These are phyloP conservation scores for Pythium oligandrum DNA, from an alignment of 352 stramenopile species.

Conservation along the genomic window DNA sequence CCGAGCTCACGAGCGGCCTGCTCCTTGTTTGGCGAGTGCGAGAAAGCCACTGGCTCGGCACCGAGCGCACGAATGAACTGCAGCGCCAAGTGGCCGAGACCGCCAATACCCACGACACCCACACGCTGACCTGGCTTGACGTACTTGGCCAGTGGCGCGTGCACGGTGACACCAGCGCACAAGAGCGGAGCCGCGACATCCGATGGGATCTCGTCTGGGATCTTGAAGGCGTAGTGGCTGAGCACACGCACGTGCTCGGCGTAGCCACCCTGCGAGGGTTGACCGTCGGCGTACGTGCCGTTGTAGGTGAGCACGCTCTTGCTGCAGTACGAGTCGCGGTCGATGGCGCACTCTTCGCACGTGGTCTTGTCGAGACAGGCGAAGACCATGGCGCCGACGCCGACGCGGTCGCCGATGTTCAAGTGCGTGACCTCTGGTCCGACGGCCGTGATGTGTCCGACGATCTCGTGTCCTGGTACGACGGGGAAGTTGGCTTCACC, in stretches of 20 bases:
- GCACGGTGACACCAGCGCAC: not conserved
- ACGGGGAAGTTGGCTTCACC: slow-evolving; percentile 6
- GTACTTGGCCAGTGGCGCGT: not conserved
- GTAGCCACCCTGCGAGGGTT: not conserved
- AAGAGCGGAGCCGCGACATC: not conserved
- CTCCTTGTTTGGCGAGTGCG: not conserved
- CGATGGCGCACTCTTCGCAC: not conserved
- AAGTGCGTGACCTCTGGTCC: not conserved
- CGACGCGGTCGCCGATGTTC: not conserved
- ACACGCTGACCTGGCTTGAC: not conserved
- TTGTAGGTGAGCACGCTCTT: not conserved
- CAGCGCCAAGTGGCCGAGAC: not conserved
- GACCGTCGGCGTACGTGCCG: not conserved
- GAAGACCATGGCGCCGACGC: not conserved
- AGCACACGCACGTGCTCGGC: not conserved
- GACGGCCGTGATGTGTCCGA: not conserved
- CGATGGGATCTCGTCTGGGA: not conserved
- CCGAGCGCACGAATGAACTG: not conserved
- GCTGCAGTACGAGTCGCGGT: not conserved
- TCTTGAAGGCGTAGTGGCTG: not conserved
- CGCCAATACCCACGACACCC: not conserved
- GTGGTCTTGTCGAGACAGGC: not conserved
- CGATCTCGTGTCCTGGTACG: not conserved
- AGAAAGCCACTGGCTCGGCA: not conserved
- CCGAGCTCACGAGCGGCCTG: not conserved